Evolutionary conservation across 495 filamentous ascomycete species (phyloP).

Genomic region (Elasticomyces elasticus): DNA sequence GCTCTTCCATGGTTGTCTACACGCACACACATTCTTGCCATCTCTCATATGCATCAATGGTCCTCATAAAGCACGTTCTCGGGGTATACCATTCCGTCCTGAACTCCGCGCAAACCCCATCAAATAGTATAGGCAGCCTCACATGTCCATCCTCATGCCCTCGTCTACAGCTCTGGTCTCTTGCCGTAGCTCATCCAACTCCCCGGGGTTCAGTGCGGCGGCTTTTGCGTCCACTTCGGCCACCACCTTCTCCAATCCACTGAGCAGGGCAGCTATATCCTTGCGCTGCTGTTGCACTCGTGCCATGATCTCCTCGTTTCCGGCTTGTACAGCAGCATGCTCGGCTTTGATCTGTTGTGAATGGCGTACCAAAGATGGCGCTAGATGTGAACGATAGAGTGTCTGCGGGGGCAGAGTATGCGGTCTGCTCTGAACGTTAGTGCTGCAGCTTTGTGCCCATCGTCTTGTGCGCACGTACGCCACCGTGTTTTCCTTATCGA

Average conservation of each 20-base stretch:
- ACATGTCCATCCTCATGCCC: conserved; percentile 2
- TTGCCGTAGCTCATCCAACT: conserved; percentile 37
- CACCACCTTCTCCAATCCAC: conserved; percentile 54
- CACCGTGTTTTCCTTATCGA: no score
- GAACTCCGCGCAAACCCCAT: not conserved
- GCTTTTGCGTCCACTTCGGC: conserved; percentile 54
- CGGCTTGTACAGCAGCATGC: conserved; percentile 49
- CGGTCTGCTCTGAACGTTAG: conserved; percentile 41
- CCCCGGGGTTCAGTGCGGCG: conserved; percentile 24
- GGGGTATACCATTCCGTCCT: not conserved
- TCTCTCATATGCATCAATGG: no score
- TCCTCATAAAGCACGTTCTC: no score
- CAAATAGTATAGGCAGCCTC: not conserved
- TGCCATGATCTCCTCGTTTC: conserved; percentile 55
- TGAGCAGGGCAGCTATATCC: conserved; percentile 62
- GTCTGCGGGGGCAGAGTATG: conserved; percentile 63
- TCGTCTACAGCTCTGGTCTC: conserved; percentile 42
- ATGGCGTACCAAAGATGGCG: conserved; percentile 53
- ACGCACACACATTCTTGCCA: no score
- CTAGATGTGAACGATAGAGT: conserved; percentile 60
- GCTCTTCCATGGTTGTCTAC: no score
- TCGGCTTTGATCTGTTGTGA: conserved; percentile 50
- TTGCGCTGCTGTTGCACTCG: conserved; percentile 55
- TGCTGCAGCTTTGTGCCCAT: no score
- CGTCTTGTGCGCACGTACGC: no score